phyloP scores from a whole-genome alignment of 306 rosid species.

The Notholithocarpus densiflorus region DNA sequence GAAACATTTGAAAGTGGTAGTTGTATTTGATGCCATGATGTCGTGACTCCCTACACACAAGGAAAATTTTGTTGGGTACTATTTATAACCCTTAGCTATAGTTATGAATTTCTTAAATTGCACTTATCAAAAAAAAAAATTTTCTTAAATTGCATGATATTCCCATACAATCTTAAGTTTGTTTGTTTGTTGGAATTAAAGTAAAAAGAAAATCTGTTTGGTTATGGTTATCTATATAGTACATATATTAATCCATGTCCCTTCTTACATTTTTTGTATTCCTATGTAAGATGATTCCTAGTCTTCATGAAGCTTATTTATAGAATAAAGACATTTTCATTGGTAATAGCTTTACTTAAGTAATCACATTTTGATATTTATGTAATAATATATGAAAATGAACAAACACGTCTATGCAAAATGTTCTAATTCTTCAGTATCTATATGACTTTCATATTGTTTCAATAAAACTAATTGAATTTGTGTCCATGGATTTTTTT shows the following conservation, averaged over 20 bases:
- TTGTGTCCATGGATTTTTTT: too few species aligned
- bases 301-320: not conserved
- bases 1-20: slow-evolving; percentile 61
- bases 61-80: slow-evolving; percentile 71
- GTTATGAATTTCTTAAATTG: not conserved
- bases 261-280: not conserved
- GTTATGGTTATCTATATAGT: not conserved
- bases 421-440: not conserved
- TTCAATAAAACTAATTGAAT: too few species aligned
- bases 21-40: slow-evolving; percentile 90
- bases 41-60: slow-evolving; percentile 88
- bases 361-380: not conserved
- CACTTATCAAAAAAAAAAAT: too few species aligned
- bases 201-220: not conserved
- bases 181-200: not conserved
- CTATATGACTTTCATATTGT: too few species aligned
- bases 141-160: not conserved
- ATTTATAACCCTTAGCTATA: slow-evolving; percentile 19
- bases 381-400: not conserved
- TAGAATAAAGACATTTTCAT: not conserved
- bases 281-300: not conserved
- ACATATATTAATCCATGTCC: not conserved
- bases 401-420: not conserved
- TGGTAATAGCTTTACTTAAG: not conserved
- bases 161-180: not conserved